Percentiles rank a stretch among this genome's conserved stretches.
phyloP scores from a whole-genome alignment of 306 rosid genomes.

The Rosa chinensis region DNA sequence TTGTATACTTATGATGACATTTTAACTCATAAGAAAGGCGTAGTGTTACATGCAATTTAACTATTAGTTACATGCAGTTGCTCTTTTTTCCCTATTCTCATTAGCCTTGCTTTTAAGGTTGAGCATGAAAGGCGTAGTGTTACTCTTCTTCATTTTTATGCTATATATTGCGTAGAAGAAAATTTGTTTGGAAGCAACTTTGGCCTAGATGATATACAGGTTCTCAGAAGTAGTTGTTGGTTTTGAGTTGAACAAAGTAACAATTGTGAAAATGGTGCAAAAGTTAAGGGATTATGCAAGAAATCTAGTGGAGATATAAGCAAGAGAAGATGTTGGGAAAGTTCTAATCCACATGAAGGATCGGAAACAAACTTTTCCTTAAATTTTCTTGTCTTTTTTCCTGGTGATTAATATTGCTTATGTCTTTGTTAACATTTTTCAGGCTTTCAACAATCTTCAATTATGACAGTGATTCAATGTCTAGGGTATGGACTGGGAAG shows the following conservation, averaged over 20 bases:
- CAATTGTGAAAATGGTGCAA: slow-evolving; percentile 45
- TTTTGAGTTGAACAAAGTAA: slow-evolving; percentile 73
- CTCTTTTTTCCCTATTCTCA: too few species aligned
- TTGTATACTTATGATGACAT: too few species aligned
- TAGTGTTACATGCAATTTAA: too few species aligned
- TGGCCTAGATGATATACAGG: neutral
- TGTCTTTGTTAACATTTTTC: slow-evolving; percentile 28
- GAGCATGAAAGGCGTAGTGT: too few species aligned
- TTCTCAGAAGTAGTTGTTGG: slow-evolving; percentile 51
- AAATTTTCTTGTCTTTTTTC: neutral
- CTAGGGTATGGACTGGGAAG: slow-evolving; percentile 88
- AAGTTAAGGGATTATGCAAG: slow-evolving; percentile 60
- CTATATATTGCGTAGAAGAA: too few species aligned
- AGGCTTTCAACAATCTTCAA: slow-evolving; percentile 83
- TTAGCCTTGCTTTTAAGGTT: too few species aligned
- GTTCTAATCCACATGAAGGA: slow-evolving; percentile 85
- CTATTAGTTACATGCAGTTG: too few species aligned
- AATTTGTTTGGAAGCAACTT: too few species aligned
- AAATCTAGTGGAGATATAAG: slow-evolving; percentile 71
- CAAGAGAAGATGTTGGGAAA: slow-evolving; percentile 80
- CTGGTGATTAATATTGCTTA: slow-evolving; percentile 18
- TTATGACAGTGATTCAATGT: slow-evolving; percentile 81
- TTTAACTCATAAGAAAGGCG: too few species aligned
- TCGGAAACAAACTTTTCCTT: slow-evolving; percentile 44
- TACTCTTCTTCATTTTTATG: too few species aligned